phyloP scores from a whole-genome alignment of 495 filamentous ascomycete species.

The Penicillium coprophilum region DNA sequence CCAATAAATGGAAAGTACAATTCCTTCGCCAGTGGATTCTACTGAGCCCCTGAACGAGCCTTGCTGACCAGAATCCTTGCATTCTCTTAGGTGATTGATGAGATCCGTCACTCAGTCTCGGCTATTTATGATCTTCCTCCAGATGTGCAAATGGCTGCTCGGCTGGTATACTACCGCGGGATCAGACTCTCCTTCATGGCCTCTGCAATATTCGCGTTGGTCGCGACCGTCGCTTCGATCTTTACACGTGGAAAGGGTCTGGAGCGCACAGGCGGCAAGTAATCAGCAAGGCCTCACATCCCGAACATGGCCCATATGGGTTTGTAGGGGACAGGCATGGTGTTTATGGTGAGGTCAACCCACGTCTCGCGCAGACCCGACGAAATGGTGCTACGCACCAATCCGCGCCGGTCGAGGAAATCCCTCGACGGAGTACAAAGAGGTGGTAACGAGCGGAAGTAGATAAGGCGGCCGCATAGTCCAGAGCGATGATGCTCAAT shows the following conservation, averaged over 20 bases:
- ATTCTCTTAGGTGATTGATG: conserved; percentile 51
- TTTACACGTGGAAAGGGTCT: conserved; percentile 52
- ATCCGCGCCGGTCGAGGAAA: background rate
- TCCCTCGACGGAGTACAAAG: background rate
- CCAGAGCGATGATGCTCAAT: background rate
- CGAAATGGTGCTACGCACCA: background rate
- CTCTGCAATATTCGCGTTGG: conserved; percentile 50
- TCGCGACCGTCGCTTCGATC: conserved; percentile 51
- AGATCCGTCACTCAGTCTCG: conserved; percentile 61
- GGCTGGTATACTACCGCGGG: conserved; percentile 59
- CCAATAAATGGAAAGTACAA: conserved; percentile 66
- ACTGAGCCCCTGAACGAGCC: background rate
- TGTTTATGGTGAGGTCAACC: conserved; percentile 1
- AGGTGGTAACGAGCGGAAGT: background rate
- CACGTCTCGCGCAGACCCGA: background rate
- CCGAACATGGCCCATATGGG: background rate
- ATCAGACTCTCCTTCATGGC: conserved; percentile 55
- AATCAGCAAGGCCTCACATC: background rate
- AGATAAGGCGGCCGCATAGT: background rate
- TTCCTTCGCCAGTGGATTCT: conserved; percentile 26
- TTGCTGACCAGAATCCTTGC: conserved; percentile 22
- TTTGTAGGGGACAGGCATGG: background rate
- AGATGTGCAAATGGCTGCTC: conserved; percentile 58
- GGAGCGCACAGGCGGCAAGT: conserved; percentile 19
- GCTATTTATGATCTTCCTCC: conserved; percentile 54